Base-by-base conservation (phyloP, 1,139 yeast genomes). In the Hansenula lynferdii region DNA sequence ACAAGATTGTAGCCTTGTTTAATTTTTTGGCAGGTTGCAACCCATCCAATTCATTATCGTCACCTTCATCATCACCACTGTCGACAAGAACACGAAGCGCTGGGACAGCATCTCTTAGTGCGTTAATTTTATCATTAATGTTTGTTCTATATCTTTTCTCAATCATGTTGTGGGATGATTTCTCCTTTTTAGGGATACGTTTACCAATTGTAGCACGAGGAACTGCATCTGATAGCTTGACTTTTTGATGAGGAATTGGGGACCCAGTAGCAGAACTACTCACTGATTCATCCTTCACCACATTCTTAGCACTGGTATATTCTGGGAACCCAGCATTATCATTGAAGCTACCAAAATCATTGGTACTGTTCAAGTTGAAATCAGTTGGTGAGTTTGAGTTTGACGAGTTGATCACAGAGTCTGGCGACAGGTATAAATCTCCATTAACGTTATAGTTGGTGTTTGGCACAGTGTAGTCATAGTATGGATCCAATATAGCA, bases 1-100 rank as follows among this genome's bases (percentile, higher is more conserved):
- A 75, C 47, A 90, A 70, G 22, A 90, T 89, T 36, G 87, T 82
- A 8, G 96, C 97, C 60, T 90, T 90, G 63, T 87, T 89, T 49
- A 89, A 70, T 56, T 86, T 87, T 38, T 77, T 68, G 4, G 96
- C 95, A 0, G 96, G 96, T n/a, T 81, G 73, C 42, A 89, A 70
- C 2, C 96, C 96, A 52, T 87, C 96, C 45, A 89, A 66, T 45
- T 81, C 69, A 34, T 45, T 57, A 22, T 48, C 50, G 10, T 51
- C 45, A 25, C 56, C 67, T 19, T 61, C 62, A 11, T 57, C 64
- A 15, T 61, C 59, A 8, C 66, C 68, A 28, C 62, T 58, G 27
- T 58, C 57, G 26, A 62, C 61, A 21, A 69, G 60, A 17, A 65
- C 64, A 27, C 77, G 63, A 31, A 75, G 58, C 7, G 80, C 57